These are phyloP conservation scores for Lomentospora prolificans DNA, from an alignment of 2,329 filamentous ascomycete genomes.

Conservation along the genomic window DNA sequence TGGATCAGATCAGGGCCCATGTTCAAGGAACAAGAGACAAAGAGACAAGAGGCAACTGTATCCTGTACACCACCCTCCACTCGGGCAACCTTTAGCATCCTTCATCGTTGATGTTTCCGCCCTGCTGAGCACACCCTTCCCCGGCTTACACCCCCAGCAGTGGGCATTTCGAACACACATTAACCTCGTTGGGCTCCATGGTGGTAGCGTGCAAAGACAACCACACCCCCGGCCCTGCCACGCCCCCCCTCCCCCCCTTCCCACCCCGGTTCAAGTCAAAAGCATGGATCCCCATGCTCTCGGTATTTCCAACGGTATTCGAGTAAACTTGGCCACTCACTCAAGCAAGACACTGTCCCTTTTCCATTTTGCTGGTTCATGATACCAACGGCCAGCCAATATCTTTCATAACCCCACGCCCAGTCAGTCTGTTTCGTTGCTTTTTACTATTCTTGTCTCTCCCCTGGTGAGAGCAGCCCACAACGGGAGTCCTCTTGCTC, in stretches of 20 bases:
- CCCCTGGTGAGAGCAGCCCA: background rate
- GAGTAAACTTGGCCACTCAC: background rate
- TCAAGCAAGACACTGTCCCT: background rate
- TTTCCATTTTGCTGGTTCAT: background rate
- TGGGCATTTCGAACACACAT: too few species aligned
- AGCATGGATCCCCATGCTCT: slow-evolving; percentile 2
- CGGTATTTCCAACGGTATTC: slow-evolving; percentile 2
- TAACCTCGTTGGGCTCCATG: background rate
- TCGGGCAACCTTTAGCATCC: too few species aligned
- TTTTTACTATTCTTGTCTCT: background rate
- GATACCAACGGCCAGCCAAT: too few species aligned
- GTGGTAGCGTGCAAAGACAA: too few species aligned
- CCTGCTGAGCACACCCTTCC: too few species aligned
- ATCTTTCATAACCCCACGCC: too few species aligned
- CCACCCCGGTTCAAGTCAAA: background rate
- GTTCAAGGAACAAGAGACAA: background rate
- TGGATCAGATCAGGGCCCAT: background rate
- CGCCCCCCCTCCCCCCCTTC: background rate
- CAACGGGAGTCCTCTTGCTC: too few species aligned
- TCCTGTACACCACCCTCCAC: background rate
- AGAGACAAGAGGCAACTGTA: background rate
- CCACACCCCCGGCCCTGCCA: background rate
- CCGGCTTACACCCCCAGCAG: too few species aligned
- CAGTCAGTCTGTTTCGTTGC: background rate
- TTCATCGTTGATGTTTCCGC: background rate